phyloP scores from a whole-genome alignment of 352 stramenopile genomes.

The Pythium dissimile region DNA sequence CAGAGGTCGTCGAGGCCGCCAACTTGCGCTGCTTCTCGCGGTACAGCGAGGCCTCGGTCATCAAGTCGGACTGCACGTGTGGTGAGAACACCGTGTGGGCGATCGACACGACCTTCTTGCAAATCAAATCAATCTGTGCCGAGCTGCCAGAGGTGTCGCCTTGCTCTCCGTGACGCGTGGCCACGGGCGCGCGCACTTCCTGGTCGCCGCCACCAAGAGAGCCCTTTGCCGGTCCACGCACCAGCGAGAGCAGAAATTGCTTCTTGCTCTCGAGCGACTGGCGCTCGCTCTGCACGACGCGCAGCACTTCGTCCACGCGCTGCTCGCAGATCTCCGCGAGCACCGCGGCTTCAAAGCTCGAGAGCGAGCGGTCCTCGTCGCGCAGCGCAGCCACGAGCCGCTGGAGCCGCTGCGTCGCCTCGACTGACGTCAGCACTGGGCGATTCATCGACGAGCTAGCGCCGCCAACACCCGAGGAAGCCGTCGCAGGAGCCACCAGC shows the following conservation, averaged over 20 bases:
- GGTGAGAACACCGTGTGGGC: constrained; percentile 50
- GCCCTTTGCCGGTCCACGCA: no score
- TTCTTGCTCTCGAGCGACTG: constrained; percentile 44
- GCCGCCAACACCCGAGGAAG: no score
- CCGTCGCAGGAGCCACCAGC: constrained; percentile 15
- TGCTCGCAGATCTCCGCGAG: constrained; percentile 45
- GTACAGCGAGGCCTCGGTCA: constrained; percentile 31
- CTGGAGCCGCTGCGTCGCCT: constrained; percentile 21
- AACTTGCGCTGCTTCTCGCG: constrained; percentile 23
- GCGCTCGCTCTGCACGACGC: constrained; percentile 23
- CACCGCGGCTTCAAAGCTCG: constrained; percentile 41
- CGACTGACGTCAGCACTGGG: not conserved
- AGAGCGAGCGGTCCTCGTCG: constrained; percentile 37
- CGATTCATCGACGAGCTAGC: no score
- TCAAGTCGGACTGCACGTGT: constrained; percentile 49
- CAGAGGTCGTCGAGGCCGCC: not conserved
- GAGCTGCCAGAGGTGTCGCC: constrained; percentile 1
- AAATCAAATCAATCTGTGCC: constrained; percentile 42
- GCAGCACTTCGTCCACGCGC: constrained; percentile 31
- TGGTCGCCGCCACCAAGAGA: not conserved
- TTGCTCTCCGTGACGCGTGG: not conserved
- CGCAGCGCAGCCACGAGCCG: constrained; percentile 35
- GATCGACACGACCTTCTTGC: constrained; percentile 51
- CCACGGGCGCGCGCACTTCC: not conserved
- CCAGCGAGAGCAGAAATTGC: constrained; percentile 35